These are phyloP conservation scores for Vigna trinervia DNA, from an alignment of 306 rosid species.

Conservation along the genomic window DNA sequence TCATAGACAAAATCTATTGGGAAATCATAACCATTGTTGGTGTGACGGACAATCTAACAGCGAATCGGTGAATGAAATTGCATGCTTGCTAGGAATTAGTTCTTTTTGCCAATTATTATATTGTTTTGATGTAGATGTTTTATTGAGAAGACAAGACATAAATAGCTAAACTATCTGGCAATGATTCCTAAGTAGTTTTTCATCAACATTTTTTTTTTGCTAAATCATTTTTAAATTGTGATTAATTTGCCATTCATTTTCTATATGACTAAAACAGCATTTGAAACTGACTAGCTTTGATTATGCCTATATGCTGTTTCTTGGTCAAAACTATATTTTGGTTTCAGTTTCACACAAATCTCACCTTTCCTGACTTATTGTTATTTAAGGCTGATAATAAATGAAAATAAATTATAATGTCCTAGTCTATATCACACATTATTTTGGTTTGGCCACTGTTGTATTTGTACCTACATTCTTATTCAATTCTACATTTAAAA, in stretches of 20 bases:
- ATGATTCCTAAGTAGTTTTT: constrained; percentile 26
- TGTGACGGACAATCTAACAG: constrained; percentile 11
- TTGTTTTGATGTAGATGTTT: not conserved
- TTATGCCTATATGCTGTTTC: constrained; percentile 25
- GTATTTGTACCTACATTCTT: constrained; percentile 21
- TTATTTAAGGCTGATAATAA: too few species aligned
- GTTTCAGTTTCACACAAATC: not conserved
- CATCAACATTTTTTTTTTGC: not conserved
- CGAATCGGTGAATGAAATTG: constrained; percentile 1
- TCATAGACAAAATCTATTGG: constrained; percentile 11
- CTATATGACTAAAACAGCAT: constrained; percentile 20
- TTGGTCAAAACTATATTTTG: constrained; percentile 14
- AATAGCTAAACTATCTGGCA: constrained; percentile 14
- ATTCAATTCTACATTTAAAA: constrained; percentile 18
- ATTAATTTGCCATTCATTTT: constrained; percentile 24
- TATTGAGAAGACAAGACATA: not conserved
- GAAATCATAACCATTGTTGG: not conserved
- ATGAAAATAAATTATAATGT: not conserved
- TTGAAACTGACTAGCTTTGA: constrained; percentile 18
- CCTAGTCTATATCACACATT: not conserved
- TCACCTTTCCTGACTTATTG: not conserved
- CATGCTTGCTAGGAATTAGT: constrained; percentile 2
- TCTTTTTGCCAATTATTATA: constrained; percentile 12
- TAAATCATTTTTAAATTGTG: not conserved
- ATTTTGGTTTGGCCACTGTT: not conserved